Percentiles rank a stretch among this genome's conserved stretches.
Conservation (phyloP, 169 alveolate species). For the Eimeria zaria region DNA sequence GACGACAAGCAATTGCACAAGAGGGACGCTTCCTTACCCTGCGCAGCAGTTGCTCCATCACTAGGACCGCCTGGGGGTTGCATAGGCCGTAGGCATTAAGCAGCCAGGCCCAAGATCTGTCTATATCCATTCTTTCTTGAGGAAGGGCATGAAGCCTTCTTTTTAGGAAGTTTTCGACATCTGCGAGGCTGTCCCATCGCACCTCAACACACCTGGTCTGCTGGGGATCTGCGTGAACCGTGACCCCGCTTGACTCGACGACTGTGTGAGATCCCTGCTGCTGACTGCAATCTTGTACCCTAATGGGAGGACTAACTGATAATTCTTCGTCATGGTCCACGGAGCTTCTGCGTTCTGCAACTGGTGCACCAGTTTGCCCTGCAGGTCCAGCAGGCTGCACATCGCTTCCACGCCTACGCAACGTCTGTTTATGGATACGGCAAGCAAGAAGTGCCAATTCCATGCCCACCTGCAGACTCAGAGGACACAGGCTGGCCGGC, state of each 20-base stretch:
- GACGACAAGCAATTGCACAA: neutral
- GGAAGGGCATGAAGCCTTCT: neutral
- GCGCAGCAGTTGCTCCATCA: slow-evolving; percentile 37
- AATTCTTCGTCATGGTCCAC: neutral
- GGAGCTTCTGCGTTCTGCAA: neutral
- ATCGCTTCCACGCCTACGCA: neutral
- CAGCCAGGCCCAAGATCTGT: neutral
- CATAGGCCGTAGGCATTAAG: slow-evolving; percentile 54
- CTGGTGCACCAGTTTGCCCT: neutral
- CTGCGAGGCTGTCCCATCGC: neutral
- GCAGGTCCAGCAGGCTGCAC: neutral
- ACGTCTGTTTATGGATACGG: neutral
- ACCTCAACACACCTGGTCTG: neutral
- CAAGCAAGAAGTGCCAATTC: slow-evolving; percentile 51
- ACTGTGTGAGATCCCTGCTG: neutral
- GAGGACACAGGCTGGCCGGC: slow-evolving; percentile 15
- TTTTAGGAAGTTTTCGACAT: neutral
- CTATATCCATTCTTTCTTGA: neutral
- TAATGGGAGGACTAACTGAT: neutral
- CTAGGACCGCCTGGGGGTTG: neutral
- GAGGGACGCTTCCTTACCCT: neutral
- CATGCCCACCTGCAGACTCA: slow-evolving; percentile 73
- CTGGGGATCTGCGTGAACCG: neutral
- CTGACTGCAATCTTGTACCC: neutral
- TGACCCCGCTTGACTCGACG: neutral